Conservation (phyloP, 345 rosid genomes). For the Physaria fendleri region DNA sequence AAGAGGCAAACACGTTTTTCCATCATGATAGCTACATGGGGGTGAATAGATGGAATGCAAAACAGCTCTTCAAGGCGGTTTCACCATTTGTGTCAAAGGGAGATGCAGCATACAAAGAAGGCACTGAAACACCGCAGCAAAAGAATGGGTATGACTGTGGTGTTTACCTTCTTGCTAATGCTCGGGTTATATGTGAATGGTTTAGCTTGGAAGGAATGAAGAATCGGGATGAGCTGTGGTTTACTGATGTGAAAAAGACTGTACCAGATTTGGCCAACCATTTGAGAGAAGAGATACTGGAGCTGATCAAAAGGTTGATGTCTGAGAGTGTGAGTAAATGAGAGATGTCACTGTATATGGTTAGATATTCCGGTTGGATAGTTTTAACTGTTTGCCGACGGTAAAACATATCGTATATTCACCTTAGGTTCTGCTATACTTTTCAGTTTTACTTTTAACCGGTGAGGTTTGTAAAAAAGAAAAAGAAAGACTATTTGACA, state of each 20-base stretch:
- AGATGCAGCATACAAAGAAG: slow-evolving; percentile 37
- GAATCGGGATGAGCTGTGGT: slow-evolving; percentile 45
- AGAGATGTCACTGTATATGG: background rate
- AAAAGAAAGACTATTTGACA: background rate
- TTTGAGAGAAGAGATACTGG: slow-evolving; percentile 51
- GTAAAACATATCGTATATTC: background rate
- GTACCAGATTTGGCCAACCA: slow-evolving; percentile 43
- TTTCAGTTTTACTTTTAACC: background rate
- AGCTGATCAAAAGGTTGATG: slow-evolving; percentile 48
- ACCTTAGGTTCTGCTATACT: background rate
- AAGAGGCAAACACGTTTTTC: slow-evolving; percentile 46
- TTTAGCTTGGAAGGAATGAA: slow-evolving; percentile 23
- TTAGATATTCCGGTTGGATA: background rate
- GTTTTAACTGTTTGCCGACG: background rate
- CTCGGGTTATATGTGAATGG: slow-evolving; percentile 57
- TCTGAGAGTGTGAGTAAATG: slow-evolving; percentile 18
- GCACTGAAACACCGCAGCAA: slow-evolving; percentile 56
- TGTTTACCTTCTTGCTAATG: slow-evolving; percentile 49
- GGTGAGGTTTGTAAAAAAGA: too few species aligned
- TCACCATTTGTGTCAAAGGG: slow-evolving; percentile 32
- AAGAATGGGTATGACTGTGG: slow-evolving; percentile 73
- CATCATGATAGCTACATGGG: slow-evolving; percentile 67
- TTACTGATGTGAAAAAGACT: slow-evolving; percentile 47
- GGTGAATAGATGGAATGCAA: slow-evolving; percentile 37
- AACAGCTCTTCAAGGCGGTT: slow-evolving; percentile 40